Evolutionary conservation across 2,329 filamentous ascomycete genomes (phyloP).

Genomic region (Zymoseptoria ardabiliae): DNA sequence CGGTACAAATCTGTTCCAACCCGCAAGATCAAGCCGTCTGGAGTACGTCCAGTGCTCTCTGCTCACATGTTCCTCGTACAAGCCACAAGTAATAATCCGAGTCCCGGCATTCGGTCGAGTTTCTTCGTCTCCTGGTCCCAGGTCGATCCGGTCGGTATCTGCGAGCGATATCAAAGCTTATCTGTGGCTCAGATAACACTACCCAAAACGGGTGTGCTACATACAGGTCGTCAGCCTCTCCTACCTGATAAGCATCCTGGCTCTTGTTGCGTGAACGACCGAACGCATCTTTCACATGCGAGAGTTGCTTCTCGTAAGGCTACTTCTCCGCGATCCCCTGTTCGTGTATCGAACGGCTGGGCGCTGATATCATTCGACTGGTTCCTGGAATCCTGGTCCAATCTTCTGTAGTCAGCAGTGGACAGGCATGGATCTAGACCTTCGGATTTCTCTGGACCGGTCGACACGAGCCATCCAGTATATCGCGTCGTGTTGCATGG

Average conservation of each 20-base stretch:
- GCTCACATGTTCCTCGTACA: too few species aligned
- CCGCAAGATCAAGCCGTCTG: neutral
- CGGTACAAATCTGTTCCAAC: neutral
- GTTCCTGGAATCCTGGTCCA: neutral
- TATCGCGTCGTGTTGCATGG: too few species aligned
- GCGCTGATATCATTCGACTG: neutral
- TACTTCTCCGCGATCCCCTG: neutral
- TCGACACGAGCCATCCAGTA: neutral
- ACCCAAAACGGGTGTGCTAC: neutral
- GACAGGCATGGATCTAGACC: neutral
- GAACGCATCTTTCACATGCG: neutral
- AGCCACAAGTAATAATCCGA: too few species aligned
- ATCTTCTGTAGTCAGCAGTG: neutral
- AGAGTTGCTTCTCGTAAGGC: neutral
- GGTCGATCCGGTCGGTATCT: neutral
- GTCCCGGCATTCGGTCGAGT: neutral
- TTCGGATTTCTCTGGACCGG: neutral
- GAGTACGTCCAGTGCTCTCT: neutral
- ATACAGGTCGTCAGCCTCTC: neutral
- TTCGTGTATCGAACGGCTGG: neutral
- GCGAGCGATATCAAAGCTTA: neutral
- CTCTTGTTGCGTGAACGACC: neutral
- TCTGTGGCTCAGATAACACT: constrained; percentile 1
- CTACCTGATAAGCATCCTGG: neutral
- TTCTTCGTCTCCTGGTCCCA: neutral